Evolutionary conservation across 768 basidiomycete genomes (phyloP).

Genomic region (Trametes cingulata): DNA sequence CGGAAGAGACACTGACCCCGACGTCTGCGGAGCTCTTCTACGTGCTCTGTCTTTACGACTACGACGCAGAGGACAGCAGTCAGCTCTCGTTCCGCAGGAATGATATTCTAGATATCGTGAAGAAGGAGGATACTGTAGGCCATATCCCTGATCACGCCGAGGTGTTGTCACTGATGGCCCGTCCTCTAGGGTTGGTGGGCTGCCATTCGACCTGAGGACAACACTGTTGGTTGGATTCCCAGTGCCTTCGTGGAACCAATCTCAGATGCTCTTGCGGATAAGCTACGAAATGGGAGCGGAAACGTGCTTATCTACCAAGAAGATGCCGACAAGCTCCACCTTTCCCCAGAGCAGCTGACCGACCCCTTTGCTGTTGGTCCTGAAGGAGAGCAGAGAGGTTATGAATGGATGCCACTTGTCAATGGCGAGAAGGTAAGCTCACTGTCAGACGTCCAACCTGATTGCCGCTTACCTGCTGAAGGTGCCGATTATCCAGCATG

Average conservation of each 20-base stretch:
- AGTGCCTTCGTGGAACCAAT: conserved; percentile 65
- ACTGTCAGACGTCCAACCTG: no score
- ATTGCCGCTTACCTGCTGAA: neutral
- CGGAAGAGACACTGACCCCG: conserved; percentile 17
- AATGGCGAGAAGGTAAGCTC: conserved; percentile 25
- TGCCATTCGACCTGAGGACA: conserved; percentile 56
- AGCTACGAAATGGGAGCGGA: conserved; percentile 32
- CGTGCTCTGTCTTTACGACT: conserved; percentile 70
- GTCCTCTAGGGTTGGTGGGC: conserved; percentile 73
- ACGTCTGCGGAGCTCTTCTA: conserved; percentile 40
- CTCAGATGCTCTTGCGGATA: conserved; percentile 50
- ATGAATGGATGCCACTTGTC: conserved; percentile 25
- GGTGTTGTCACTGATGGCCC: neutral
- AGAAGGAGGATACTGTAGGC: conserved; percentile 55
- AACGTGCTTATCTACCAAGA: conserved; percentile 10
- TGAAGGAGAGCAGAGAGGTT: conserved; percentile 10
- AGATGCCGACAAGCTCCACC: neutral
- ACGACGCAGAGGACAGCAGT: conserved; percentile 57
- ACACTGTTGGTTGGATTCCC: conserved; percentile 74
- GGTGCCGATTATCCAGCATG: conserved; percentile 15
- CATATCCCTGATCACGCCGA: neutral
- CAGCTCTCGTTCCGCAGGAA: conserved; percentile 64
- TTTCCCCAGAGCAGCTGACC: conserved; percentile 10
- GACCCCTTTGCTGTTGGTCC: conserved; percentile 11
- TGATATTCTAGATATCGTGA: conserved; percentile 68